phyloP scores from a whole-genome alignment of 2,329 filamentous ascomycete species.

The Aspergillus pseudotamarii region DNA sequence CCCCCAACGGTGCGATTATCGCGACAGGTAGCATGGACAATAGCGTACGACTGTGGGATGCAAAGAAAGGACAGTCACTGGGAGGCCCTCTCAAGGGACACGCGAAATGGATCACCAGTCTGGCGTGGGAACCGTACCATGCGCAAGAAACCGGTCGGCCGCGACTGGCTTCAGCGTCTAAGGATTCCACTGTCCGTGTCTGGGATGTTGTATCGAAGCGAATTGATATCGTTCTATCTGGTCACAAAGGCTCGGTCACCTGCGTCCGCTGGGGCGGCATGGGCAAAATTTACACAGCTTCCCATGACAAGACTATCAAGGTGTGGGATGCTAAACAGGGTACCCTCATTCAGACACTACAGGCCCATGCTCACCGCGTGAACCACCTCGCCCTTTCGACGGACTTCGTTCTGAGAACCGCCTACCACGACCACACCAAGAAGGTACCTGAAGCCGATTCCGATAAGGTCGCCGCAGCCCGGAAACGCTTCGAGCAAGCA shows the following conservation, averaged over 20 bases:
- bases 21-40: conserved; percentile 95
- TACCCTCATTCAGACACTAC: conserved; percentile 76
- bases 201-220: conserved; percentile 80
- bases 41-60: conserved; percentile 86
- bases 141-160: conserved; percentile 73
- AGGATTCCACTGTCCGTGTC: conserved; percentile 83
- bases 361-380: conserved; percentile 87
- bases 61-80: conserved; percentile 73
- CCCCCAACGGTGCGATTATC: conserved; percentile 76
- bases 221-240: conserved; percentile 80
- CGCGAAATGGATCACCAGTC: conserved; percentile 81
- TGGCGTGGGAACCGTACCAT: conserved; percentile 94
- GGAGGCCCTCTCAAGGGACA: conserved; percentile 80
- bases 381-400: conserved; percentile 94
- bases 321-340: conserved; percentile 84
- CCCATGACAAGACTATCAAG: conserved; percentile 89
- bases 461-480: conserved; percentile 73
- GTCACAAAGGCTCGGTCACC: conserved; percentile 85
- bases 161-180: conserved; percentile 81
- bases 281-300: conserved; percentile 78
- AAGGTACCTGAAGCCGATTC: conserved; percentile 69
- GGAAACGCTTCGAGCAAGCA: conserved; percentile 81
- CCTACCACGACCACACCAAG: conserved; percentile 80
- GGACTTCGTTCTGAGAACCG: conserved; percentile 84
- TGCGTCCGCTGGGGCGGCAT: conserved; percentile 96